phyloP scores from a whole-genome alignment of 2,329 filamentous ascomycete genomes.

The Arthrocladium fulminans region DNA sequence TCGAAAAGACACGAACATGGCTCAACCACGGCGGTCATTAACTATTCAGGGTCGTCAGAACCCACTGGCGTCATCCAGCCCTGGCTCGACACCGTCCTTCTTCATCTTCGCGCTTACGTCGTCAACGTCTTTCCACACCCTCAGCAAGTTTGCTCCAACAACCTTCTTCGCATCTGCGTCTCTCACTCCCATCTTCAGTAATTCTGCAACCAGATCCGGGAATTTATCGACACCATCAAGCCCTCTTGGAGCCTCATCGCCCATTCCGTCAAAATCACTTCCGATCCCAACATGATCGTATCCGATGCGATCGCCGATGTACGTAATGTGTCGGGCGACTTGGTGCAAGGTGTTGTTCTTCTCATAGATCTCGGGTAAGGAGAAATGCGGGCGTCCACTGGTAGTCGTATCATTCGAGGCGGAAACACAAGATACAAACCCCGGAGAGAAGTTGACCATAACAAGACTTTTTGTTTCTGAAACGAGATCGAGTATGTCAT shows the following conservation, averaged over 20 bases:
- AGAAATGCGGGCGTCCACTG: neutral
- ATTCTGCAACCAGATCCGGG: slow-evolving; percentile 65
- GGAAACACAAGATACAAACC: slow-evolving; percentile 69
- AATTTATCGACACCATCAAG: slow-evolving; percentile 80
- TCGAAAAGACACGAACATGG: neutral
- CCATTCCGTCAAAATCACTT: slow-evolving; percentile 72
- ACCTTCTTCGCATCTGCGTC: slow-evolving; percentile 66
- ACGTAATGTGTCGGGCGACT: slow-evolving; percentile 68
- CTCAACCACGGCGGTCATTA: too few relatives aligned
- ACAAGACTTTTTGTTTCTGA: slow-evolving; percentile 65
- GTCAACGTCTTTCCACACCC: slow-evolving; percentile 77
- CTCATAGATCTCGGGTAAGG: slow-evolving; percentile 57
- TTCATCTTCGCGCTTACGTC: slow-evolving; percentile 59
- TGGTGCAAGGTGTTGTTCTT: slow-evolving; percentile 64
- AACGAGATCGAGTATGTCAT: slow-evolving; percentile 70
- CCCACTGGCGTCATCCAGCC: slow-evolving; percentile 33
- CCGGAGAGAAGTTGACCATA: slow-evolving; percentile 83
- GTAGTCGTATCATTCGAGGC: neutral
- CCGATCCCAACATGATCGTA: slow-evolving; percentile 83
- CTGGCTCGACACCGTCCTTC: slow-evolving; percentile 39
- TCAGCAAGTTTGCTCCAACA: slow-evolving; percentile 68
- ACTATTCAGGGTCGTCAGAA: too few relatives aligned
- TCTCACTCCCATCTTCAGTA: slow-evolving; percentile 64
- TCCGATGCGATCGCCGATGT: slow-evolving; percentile 76
- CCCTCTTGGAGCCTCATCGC: slow-evolving; percentile 52